Conservation (phyloP, 1,284 basidiomycete genomes). For the Peniophora sp. region DNA sequence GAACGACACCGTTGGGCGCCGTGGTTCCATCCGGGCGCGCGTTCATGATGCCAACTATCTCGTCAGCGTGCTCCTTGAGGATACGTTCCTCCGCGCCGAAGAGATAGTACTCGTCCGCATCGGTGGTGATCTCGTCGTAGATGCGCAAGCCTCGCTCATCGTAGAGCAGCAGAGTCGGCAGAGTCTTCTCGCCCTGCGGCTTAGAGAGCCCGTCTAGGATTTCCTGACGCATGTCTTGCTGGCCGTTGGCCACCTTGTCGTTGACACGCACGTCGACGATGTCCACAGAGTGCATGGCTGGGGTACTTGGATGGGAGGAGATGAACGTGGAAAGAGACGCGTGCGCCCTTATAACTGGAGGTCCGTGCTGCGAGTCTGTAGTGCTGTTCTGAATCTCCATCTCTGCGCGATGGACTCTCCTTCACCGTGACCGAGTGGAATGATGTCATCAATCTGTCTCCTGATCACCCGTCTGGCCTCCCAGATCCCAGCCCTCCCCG, state of each 20-base stretch:
- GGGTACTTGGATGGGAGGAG: no score
- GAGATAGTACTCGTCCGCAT: slow-evolving; percentile 83
- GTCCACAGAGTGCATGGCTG: not conserved
- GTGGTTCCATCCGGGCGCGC: slow-evolving; percentile 40
- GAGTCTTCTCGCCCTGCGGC: slow-evolving; percentile 46
- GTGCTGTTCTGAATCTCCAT: no score
- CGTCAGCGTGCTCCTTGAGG: slow-evolving; percentile 50
- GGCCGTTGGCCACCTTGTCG: slow-evolving; percentile 19
- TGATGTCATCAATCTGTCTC: no score
- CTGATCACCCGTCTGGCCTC: no score
- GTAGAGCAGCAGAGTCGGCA: slow-evolving; percentile 86
- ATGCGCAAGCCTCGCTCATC: slow-evolving; percentile 77
- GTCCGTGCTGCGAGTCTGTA: no score
- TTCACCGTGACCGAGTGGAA: no score
- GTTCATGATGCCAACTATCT: slow-evolving; percentile 72
- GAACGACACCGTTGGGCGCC: slow-evolving; percentile 44
- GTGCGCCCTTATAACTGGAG: no score
- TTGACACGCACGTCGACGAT: slow-evolving; percentile 45
- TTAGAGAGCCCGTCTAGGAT: slow-evolving; percentile 49
- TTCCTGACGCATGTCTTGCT: slow-evolving; percentile 33
- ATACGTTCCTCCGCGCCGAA: slow-evolving; percentile 75
- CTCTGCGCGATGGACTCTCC: no score
- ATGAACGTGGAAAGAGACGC: no score
- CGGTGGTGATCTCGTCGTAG: slow-evolving; percentile 80
- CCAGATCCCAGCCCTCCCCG: no score